A percentile compares a stretch with the other conserved stretches of the same genome.
These are phyloP conservation scores for Penicillium paradoxum DNA, from an alignment of 495 filamentous ascomycete genomes.

Conservation along the genomic window DNA sequence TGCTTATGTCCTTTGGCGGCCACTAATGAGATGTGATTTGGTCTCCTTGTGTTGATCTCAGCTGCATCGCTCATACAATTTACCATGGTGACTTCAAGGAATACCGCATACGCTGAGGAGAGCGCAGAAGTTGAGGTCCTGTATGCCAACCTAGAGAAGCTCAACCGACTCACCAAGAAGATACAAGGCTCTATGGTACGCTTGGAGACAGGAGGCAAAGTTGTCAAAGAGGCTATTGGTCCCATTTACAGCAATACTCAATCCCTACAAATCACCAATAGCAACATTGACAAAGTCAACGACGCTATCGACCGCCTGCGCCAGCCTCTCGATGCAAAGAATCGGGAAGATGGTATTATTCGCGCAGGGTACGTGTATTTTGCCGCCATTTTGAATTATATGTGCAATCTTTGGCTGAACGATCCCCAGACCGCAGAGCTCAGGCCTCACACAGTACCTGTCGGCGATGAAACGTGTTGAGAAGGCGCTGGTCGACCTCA, in stretches of 20 bases:
- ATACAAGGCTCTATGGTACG: slow-evolving; percentile 82
- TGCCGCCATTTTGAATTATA: neutral
- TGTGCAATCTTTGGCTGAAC: slow-evolving; percentile 13
- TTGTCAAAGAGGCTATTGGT: slow-evolving; percentile 84
- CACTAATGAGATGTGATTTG: slow-evolving; percentile 12
- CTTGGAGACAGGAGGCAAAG: slow-evolving; percentile 80
- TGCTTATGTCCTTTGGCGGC: slow-evolving; percentile 3
- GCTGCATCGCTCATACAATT: neutral
- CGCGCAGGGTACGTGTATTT: slow-evolving; percentile 58
- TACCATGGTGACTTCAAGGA: slow-evolving; percentile 48
- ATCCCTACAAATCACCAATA: slow-evolving; percentile 74
- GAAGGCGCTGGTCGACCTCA: slow-evolving; percentile 73
- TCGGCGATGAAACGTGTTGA: slow-evolving; percentile 83
- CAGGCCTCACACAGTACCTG: slow-evolving; percentile 79
- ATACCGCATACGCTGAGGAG: slow-evolving; percentile 61
- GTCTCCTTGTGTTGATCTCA: slow-evolving; percentile 9
- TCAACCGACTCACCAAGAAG: slow-evolving; percentile 78
- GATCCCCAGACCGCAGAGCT: slow-evolving; percentile 60
- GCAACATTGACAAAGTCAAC: slow-evolving; percentile 82
- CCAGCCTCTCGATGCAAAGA: slow-evolving; percentile 82
- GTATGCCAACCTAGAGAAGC: slow-evolving; percentile 60
- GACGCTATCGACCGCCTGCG: slow-evolving; percentile 81
- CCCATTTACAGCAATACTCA: slow-evolving; percentile 92
- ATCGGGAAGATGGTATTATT: slow-evolving; percentile 85
- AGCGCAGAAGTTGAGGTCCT: slow-evolving; percentile 67